phyloP scores from a whole-genome alignment of 495 filamentous ascomycete species.

The Pyrenula aspistea region DNA sequence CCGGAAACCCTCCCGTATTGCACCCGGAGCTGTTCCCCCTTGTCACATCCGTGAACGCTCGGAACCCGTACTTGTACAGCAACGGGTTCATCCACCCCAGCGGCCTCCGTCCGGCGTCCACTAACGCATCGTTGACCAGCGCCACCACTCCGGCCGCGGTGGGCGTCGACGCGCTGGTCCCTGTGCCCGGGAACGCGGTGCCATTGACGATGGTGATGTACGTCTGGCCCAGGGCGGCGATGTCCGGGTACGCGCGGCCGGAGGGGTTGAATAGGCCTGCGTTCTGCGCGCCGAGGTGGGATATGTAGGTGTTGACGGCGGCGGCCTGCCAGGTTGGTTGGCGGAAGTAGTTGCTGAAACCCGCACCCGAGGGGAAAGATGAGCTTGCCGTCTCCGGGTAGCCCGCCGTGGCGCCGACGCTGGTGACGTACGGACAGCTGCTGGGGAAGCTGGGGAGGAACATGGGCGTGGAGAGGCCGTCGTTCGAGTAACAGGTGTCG shows the following conservation, averaged over 20 bases:
- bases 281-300: constrained; percentile 30
- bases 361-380: constrained; percentile 41
- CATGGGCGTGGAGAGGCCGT: constrained; percentile 50
- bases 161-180: constrained; percentile 57
- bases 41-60: constrained; percentile 52
- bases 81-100: constrained; percentile 70
- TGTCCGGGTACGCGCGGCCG: constrained; percentile 64
- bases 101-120: constrained; percentile 36
- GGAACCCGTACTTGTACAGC: constrained; percentile 44
- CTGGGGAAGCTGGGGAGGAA: constrained; percentile 64
- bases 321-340: constrained; percentile 49
- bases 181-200: constrained; percentile 34
- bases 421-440: constrained; percentile 60
- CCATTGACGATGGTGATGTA: constrained; percentile 45
- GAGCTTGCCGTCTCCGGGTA: constrained; percentile 40
- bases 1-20: constrained; percentile 23
- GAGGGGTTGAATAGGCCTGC: constrained; percentile 42
- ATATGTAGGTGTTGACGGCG: constrained; percentile 46
- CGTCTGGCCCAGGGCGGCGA: constrained; percentile 47
- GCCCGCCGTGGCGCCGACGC: constrained; percentile 54
- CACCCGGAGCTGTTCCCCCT: constrained; percentile 51
- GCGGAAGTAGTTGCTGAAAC: constrained; percentile 55
- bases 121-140: constrained; percentile 55
- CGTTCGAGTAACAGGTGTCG: constrained; percentile 23
- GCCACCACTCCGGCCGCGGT: constrained; percentile 50